Evolutionary conservation across 1,284 basidiomycete genomes (phyloP).

Genomic region (Rhodotorula sp.): DNA sequence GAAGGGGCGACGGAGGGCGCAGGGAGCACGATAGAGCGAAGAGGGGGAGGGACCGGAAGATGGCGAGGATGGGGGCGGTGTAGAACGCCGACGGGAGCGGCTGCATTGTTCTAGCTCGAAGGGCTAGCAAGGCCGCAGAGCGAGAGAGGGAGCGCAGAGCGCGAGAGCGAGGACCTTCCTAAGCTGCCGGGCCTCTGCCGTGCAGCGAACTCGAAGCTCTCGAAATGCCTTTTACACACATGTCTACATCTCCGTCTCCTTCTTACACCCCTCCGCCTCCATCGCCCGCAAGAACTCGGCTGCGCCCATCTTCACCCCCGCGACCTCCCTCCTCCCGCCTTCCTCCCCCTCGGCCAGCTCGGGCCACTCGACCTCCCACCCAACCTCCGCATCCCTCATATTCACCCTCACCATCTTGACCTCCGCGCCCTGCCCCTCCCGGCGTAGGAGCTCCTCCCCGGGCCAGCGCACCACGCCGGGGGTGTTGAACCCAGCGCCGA

Average conservation of each 20-base stretch:
- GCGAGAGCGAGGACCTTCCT: too few species aligned
- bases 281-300: neutral
- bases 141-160: too few species aligned
- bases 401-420: slow-evolving; percentile 15
- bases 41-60: slow-evolving; percentile 53
- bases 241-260: too few species aligned
- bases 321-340: neutral
- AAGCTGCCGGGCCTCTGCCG: too few species aligned
- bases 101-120: too few species aligned
- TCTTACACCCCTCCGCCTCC: neutral
- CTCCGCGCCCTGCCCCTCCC: neutral
- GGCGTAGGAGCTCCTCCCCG: slow-evolving; percentile 8
- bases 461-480: slow-evolving; percentile 22
- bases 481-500: slow-evolving; percentile 28
- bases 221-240: too few species aligned
- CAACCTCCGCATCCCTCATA: neutral
- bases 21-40: slow-evolving; percentile 52
- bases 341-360: neutral
- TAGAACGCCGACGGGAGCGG: too few species aligned
- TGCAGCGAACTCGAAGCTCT: too few species aligned
- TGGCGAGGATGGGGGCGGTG: slow-evolving; percentile 50
- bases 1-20: slow-evolving; percentile 44
- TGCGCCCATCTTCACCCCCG: slow-evolving; percentile 14
- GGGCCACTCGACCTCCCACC: neutral
- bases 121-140: too few species aligned